phyloP scores from a whole-genome alignment of 495 filamentous ascomycete genomes.

The Annulohypoxylon moriforme region DNA sequence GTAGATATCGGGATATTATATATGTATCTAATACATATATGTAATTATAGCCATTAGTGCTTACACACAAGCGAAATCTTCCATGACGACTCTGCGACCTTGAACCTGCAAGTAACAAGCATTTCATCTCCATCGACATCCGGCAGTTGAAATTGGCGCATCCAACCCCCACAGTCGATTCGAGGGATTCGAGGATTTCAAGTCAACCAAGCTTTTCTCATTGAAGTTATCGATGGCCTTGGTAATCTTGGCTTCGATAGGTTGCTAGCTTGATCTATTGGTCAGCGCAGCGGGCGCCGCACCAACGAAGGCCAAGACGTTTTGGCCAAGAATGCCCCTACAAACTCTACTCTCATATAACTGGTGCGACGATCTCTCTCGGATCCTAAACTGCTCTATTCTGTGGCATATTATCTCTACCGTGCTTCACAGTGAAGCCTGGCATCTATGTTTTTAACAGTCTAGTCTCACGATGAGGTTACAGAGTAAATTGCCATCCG shows the following conservation, averaged over 20 bases:
- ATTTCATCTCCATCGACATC: background rate
- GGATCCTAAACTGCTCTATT: background rate
- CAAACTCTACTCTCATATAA: slow-evolving; percentile 27
- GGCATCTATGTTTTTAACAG: background rate
- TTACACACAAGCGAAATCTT: background rate
- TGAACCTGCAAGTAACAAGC: background rate
- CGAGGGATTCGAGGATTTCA: slow-evolving; percentile 8
- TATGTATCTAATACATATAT: background rate
- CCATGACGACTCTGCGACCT: background rate
- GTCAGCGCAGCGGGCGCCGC: slow-evolving; percentile 26
- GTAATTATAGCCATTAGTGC: background rate
- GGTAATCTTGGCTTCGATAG: slow-evolving; percentile 30
- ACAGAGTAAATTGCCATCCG: slow-evolving; percentile 16
- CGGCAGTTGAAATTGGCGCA: slow-evolving; percentile 24
- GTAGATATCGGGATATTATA: background rate
- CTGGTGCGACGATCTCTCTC: slow-evolving; percentile 27
- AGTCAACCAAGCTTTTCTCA: slow-evolving; percentile 31
- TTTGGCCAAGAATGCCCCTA: slow-evolving; percentile 44
- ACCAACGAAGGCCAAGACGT: slow-evolving; percentile 40
- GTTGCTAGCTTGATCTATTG: slow-evolving; percentile 22
- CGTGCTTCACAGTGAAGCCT: background rate
- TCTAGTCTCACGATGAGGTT: slow-evolving; percentile 17
- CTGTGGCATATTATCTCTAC: slow-evolving; percentile 9
- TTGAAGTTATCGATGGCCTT: slow-evolving; percentile 14
- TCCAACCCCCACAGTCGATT: slow-evolving; percentile 6